These are phyloP conservation scores for Rhodocollybia butyracea DNA, from an alignment of 768 basidiomycete species.

Conservation along the genomic window DNA sequence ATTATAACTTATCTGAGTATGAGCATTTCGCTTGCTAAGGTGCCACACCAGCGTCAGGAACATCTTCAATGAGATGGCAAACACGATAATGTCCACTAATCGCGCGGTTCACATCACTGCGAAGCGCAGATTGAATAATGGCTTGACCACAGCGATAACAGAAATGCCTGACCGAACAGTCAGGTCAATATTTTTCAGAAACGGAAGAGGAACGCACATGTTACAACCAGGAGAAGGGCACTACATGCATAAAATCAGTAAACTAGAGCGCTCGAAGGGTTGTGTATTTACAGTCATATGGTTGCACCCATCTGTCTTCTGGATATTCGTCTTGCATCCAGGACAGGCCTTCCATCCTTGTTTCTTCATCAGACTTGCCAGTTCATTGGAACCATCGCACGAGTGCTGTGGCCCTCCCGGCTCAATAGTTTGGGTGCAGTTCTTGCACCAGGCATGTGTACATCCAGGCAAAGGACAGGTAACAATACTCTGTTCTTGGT, in stretches of 20 bases:
- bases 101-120: conserved; percentile 16
- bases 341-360: conserved; percentile 61
- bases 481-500: conserved; percentile 35
- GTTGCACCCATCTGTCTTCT: conserved; percentile 31
- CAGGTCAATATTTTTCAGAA: not conserved
- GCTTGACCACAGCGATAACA: conserved; percentile 29
- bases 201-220: conserved; percentile 19
- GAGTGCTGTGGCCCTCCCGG: conserved; percentile 44
- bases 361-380: conserved; percentile 46
- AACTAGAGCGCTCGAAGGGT: too few species aligned
- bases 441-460: conserved; percentile 56
- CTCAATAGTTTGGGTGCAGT: conserved; percentile 43
- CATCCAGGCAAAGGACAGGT: conserved; percentile 49
- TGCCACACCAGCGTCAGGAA: not conserved
- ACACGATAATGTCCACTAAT: conserved; percentile 21
- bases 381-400: conserved; percentile 57
- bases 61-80: conserved; percentile 22
- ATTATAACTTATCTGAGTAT: too few species aligned
- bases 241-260: too few species aligned
- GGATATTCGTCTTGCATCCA: conserved; percentile 37
- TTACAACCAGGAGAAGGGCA: conserved; percentile 30
- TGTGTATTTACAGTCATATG: too few species aligned
- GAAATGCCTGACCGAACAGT: conserved; percentile 24
- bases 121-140: conserved; percentile 25
- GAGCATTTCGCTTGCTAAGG: too few species aligned